Conservation (phyloP, 495 filamentous ascomycete genomes). For the Ascodesmis nigricans region DNA sequence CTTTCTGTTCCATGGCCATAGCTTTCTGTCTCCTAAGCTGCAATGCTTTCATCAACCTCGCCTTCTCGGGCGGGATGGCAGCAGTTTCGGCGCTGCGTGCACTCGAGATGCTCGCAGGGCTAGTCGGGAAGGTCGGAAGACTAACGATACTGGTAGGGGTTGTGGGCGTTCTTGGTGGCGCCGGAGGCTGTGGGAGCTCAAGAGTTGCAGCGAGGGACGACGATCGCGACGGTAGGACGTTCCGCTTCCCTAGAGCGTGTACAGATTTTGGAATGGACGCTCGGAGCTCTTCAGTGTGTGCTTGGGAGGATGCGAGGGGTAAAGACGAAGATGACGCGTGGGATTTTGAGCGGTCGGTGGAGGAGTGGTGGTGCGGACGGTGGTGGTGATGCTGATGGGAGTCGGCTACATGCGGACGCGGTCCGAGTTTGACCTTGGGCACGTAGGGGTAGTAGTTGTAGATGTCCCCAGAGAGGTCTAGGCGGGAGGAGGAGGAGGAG, state of each 20-base stretch:
- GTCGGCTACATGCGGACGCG: conserved; percentile 50
- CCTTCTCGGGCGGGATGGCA: conserved; percentile 78
- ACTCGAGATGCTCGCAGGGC: too few relatives aligned
- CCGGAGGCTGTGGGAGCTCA: too few relatives aligned
- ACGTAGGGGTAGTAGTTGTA: conserved; percentile 33
- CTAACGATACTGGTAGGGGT: too few relatives aligned
- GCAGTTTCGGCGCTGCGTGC: too few relatives aligned
- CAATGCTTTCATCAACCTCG: conserved; percentile 78
- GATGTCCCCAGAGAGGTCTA: conserved; percentile 33
- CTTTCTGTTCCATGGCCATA: conserved; percentile 17
- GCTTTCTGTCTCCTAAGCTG: conserved; percentile 55
- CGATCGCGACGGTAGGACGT: conserved; percentile 27
- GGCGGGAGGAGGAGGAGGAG: conserved; percentile 45
- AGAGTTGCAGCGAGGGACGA: too few relatives aligned
- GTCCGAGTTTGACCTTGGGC: conserved; percentile 53
- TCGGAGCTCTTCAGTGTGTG: conserved; percentile 30
- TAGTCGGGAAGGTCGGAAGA: too few relatives aligned
- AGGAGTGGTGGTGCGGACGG: conserved; percentile 40
- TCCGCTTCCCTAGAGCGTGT: conserved; percentile 16
- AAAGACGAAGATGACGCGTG: background rate
- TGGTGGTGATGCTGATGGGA: conserved; percentile 36
- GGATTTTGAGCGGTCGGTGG: conserved; percentile 24
- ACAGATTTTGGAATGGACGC: conserved; percentile 37
- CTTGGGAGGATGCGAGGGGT: conserved; percentile 8
- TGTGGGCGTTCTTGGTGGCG: conserved; percentile 35